These are phyloP conservation scores for Rickenella mellea DNA, from an alignment of 768 basidiomycete species.

Conservation along the genomic window DNA sequence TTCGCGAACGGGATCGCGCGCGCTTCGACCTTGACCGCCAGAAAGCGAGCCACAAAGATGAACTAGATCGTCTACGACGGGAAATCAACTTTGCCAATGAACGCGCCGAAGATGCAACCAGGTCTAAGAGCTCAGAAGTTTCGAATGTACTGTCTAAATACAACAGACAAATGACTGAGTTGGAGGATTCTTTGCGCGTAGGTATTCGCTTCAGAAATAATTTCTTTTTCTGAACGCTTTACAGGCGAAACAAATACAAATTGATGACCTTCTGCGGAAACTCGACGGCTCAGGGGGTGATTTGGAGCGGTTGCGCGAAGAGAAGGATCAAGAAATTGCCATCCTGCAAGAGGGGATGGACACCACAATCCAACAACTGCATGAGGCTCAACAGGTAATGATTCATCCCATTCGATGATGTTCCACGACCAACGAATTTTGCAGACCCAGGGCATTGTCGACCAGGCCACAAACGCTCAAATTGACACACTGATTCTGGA, in stretches of 20 bases:
- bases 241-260: slow-evolving; percentile 91
- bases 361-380: slow-evolving; percentile 77
- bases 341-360: slow-evolving; percentile 97
- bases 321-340: slow-evolving; percentile 94
- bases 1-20: slow-evolving; percentile 91
- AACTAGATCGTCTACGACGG: slow-evolving; percentile 82
- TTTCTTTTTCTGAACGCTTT: slow-evolving; percentile 5
- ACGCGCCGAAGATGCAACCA: slow-evolving; percentile 88
- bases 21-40: slow-evolving; percentile 91
- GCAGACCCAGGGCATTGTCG: slow-evolving; percentile 75
- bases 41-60: slow-evolving; percentile 92
- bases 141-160: slow-evolving; percentile 83
- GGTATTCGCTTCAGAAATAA: slow-evolving; percentile 14
- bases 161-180: slow-evolving; percentile 89
- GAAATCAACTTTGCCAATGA: slow-evolving; percentile 95
- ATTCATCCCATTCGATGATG: slow-evolving; percentile 4
- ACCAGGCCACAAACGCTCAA: slow-evolving; percentile 91
- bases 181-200: slow-evolving; percentile 93
- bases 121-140: slow-evolving; percentile 90
- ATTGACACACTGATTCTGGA: slow-evolving; percentile 96
- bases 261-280: slow-evolving; percentile 83
- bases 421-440: slow-evolving; percentile 7
- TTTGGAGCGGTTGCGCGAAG: slow-evolving; percentile 75
- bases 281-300: slow-evolving; percentile 68
- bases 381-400: slow-evolving; percentile 75